Conservation (phyloP, 2,329 filamentous ascomycete species). For the Cordyceps tenuipes region DNA sequence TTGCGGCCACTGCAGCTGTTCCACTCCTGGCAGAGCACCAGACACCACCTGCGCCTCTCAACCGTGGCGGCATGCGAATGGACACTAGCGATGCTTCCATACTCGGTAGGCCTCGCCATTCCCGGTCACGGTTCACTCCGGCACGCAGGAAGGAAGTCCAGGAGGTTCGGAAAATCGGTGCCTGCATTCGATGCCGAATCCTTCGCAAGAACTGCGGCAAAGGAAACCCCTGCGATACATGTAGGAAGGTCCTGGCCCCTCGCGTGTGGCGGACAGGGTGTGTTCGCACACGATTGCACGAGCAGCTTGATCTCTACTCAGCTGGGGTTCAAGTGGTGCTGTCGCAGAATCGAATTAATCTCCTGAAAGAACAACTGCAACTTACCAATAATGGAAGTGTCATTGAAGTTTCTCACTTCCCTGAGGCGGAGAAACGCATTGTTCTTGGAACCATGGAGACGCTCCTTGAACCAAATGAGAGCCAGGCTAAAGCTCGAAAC, state of each 20-base stretch:
- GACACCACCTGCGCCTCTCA: slow-evolving; percentile 25
- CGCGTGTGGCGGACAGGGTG: slow-evolving; percentile 59
- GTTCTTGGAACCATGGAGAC: slow-evolving; percentile 27
- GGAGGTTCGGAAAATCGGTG: slow-evolving; percentile 55
- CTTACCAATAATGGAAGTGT: slow-evolving; percentile 40
- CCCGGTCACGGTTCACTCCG: slow-evolving; percentile 49
- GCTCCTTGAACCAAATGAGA: slow-evolving; percentile 27
- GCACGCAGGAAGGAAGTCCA: slow-evolving; percentile 56
- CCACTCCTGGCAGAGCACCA: slow-evolving; percentile 24
- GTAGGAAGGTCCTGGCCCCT: slow-evolving; percentile 53
- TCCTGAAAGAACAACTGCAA: slow-evolving; percentile 41
- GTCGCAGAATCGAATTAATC: slow-evolving; percentile 50
- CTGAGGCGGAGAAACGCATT: slow-evolving; percentile 38
- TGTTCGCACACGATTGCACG: slow-evolving; percentile 52
- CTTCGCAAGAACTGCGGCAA: slow-evolving; percentile 59
- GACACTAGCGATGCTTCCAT: slow-evolving; percentile 34
- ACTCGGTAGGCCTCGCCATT: slow-evolving; percentile 43
- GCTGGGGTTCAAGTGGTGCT: slow-evolving; percentile 56
- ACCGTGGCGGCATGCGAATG: slow-evolving; percentile 45
- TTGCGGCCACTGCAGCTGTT: slow-evolving; percentile 28
- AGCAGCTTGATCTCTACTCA: slow-evolving; percentile 55
- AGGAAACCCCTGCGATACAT: slow-evolving; percentile 54
- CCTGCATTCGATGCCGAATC: slow-evolving; percentile 58
- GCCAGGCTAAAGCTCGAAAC: slow-evolving; percentile 26
- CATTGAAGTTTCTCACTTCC: slow-evolving; percentile 54